Conservation (phyloP, 1,139 yeast species). For the Suhomyces panamericanus region DNA sequence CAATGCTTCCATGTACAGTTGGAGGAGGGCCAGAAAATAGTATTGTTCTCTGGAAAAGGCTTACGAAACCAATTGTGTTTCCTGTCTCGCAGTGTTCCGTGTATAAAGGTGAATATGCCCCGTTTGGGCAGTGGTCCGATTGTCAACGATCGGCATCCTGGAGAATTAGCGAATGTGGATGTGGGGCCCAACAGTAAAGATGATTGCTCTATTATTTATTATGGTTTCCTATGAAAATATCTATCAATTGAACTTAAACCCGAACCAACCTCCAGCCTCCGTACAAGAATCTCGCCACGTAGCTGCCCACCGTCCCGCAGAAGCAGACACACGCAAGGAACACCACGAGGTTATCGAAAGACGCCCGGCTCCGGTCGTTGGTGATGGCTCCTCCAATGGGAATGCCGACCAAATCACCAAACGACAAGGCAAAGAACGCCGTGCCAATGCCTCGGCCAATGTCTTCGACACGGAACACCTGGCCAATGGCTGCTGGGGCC, state of each 20-base stretch:
- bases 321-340: slow-evolving; percentile 28
- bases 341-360: slow-evolving; percentile 31
- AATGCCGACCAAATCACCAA: slow-evolving; percentile 36
- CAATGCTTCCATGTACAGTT: too few species aligned
- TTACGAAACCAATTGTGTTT: too few species aligned
- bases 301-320: slow-evolving; percentile 29
- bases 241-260: neutral
- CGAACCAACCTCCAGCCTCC: slow-evolving; percentile 21
- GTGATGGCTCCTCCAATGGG: slow-evolving; percentile 41
- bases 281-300: slow-evolving; percentile 27
- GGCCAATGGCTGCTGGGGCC: slow-evolving; percentile 34
- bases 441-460: slow-evolving; percentile 35
- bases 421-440: slow-evolving; percentile 34
- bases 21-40: too few species aligned
- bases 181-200: too few species aligned
- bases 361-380: slow-evolving; percentile 18
- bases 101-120: too few species aligned
- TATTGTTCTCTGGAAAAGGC: too few species aligned
- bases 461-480: slow-evolving; percentile 29
- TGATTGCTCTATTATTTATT: neutral
- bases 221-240: neutral
- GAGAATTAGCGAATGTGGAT: too few species aligned
- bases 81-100: too few species aligned
- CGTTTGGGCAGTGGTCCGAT: too few species aligned
- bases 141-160: too few species aligned